Evolutionary conservation across 805 yeast species (phyloP), one percentile per base, ranked within the genome.

Genomic region (Candida oleophila): DNA sequence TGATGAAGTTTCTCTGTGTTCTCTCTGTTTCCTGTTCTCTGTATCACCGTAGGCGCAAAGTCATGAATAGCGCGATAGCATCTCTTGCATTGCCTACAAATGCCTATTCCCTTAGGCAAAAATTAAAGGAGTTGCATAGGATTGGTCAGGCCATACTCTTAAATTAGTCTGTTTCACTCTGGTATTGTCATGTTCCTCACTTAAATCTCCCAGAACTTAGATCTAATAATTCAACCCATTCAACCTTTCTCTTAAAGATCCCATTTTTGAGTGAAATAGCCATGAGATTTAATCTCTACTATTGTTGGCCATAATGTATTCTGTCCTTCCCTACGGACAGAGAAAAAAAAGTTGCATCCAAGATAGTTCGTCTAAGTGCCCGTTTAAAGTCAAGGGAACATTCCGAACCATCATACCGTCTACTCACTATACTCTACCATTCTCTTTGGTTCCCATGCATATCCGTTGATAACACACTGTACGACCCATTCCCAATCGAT

Each of bases 401-500:
- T n/a, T n/a, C n/a, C 36, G 15, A 15, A 15, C 36, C 36, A 8
- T 15, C 18, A 14, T 33, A 38, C 12, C n/a, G 38, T 35, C 38
- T 35, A 35, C 16, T 8, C 20, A 35, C 36, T 33, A 33, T 33
- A 33, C 15, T 33, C 15, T 33, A 33, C 18, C 15, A 14, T 33
- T 12, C 36, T 33, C 3, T 53, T 49, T 3, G 61, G 57, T 2
- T 50, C 55, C 73, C 73, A 67, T 18, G 68, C 58, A 49, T 58
- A 51, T 19, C 62, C 61, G 48, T 71, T 63, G 21, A 82, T 80
- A 14, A 80, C 69, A 62, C 85, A 78, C 49, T 82, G 87, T 1
- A 81, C 85, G 1, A 81, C 69, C 87, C 87, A 82, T 55, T 82
- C 87, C 86, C 85, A 81, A 54, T 76, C 68, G 9, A 81, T 65